A percentile compares a stretch with the other conserved stretches of the same genome.
phyloP scores from a whole-genome alignment of 164 flowering plant species.

The Berberis thunbergii region DNA sequence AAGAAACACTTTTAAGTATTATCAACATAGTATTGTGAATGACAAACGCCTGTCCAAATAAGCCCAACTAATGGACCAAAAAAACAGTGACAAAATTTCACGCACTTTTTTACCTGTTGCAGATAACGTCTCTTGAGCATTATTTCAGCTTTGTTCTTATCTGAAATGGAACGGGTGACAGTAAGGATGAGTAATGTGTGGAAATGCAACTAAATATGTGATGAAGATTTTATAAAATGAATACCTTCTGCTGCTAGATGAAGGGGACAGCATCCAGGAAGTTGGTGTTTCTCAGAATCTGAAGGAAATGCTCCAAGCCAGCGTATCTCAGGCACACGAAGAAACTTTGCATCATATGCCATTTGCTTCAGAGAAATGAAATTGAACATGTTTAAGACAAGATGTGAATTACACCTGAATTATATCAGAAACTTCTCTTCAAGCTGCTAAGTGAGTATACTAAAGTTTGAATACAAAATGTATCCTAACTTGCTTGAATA shows the following conservation, averaged over 20 bases:
- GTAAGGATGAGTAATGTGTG: neutral
- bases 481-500: too few species aligned
- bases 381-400: neutral
- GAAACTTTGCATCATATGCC: conserved; percentile 75
- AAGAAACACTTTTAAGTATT: too few species aligned
- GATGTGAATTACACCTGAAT: too few species aligned
- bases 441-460: too few species aligned
- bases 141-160: conserved; percentile 55
- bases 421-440: too few species aligned
- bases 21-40: too few species aligned
- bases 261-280: conserved; percentile 76
- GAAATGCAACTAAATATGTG: neutral
- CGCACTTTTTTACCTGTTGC: conserved; percentile 71
- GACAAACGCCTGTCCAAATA: too few species aligned
- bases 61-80: neutral
- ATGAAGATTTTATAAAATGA: neutral
- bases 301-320: conserved; percentile 94
- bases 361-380: conserved; percentile 44
- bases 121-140: conserved; percentile 77
- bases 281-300: conserved; percentile 46
- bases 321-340: conserved; percentile 50
- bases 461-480: too few species aligned
- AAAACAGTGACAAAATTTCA: conserved; percentile 8
- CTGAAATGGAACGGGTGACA: conserved; percentile 26
- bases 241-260: conserved; percentile 70